Evolutionary conservation across 306 rosid species (phyloP), one percentile per base, ranked within the genome.

Genomic region (Argentina anserina): DNA sequence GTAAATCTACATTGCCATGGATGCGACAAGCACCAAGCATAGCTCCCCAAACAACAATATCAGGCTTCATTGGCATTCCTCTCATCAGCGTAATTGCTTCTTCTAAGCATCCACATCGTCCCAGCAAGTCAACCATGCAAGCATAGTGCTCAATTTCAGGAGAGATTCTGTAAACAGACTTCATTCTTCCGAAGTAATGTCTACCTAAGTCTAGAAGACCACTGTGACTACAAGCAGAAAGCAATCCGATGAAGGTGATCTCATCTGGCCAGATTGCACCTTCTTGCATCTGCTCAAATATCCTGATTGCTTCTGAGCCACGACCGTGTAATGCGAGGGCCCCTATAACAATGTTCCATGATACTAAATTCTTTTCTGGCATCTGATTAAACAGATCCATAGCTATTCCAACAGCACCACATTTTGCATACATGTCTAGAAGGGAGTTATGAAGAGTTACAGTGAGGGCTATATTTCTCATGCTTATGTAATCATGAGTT

Each of bases 21-120:
- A 80, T 86, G 75, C 88, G 82, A 81, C 92, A 92, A 79, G 93
- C 93, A 80, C 97, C 84, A 18, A 92, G 96, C 80, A 89, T 76
- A 73, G 93, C 90, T 42, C 96, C 90, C 91, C 85, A 89, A 49
- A 88, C 82, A 11, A 92, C 92, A 14, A 82, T 83, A 67, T 92
- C 96, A 0, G 93, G 90, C 78, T 82, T 89, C 81, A 84, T 53
- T 15, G 89, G 89, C 97, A 92, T 89, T 73, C 62, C 79, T 72
- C 70, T 74, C 45, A 89, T 80, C 70, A 92, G 76, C 28, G 73
- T 34, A 18, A 85, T 66, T 17, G 92, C 97, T 80, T 88, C 92
- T 74, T 81, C 84, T 45, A 92, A 43, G 37, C 75, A 74, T 10
- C 96, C 93, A 13, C 85, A 76, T n/a, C 93, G 75, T 43, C 97